Evolutionary conservation across 2,329 filamentous ascomycete species (phyloP), one percentile per base, ranked within the genome.

Genomic region (Ciborinia camelliae): DNA sequence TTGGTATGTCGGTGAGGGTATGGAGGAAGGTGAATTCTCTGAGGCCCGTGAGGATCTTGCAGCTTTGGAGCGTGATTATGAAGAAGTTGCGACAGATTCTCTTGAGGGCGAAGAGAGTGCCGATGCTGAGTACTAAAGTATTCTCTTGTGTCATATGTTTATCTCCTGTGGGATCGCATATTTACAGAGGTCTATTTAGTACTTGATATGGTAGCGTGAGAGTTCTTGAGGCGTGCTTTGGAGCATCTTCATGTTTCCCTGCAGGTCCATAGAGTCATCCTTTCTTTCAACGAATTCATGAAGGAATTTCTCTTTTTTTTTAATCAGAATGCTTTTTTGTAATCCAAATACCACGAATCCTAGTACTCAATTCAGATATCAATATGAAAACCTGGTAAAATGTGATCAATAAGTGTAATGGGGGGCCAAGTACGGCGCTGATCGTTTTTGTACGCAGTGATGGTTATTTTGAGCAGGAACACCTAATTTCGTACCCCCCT

Each of bases 1-100:
- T 75, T 88, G 86, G 86, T 89, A 88, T 71, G 86, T 88, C 64
- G 86, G 86, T 69, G 86, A 88, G 76, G 86, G 86, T 76, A 89
- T 89, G 86, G 86, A 88, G 76, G 86, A 88, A 75, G 86, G 86
- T 68, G 86, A 89, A 75, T 88, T 88, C 77, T 82, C 80, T 32
- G 86, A 89, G 74, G 86, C 86, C 45, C 81, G 86, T 71, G 86
- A 88, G 76, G 86, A 88, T 75, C 76, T 89, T 67, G 86, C 86
- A 54, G 86, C 86, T 43, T 75, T 88, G 57, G 86, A 88, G 77
- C 85, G 83, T 75, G 85, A 88, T 71, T 88, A 88, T 70, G 84
- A 86, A 74, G 85, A 87, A 76, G 84, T 87, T 70, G 85, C 84
- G 63, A 80, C 77, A 65, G 85, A 87, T 74, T 75, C 72, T 64